Conservation (phyloP, 2,329 filamentous ascomycete genomes). For the Cylindrodendrum hubeiense region DNA sequence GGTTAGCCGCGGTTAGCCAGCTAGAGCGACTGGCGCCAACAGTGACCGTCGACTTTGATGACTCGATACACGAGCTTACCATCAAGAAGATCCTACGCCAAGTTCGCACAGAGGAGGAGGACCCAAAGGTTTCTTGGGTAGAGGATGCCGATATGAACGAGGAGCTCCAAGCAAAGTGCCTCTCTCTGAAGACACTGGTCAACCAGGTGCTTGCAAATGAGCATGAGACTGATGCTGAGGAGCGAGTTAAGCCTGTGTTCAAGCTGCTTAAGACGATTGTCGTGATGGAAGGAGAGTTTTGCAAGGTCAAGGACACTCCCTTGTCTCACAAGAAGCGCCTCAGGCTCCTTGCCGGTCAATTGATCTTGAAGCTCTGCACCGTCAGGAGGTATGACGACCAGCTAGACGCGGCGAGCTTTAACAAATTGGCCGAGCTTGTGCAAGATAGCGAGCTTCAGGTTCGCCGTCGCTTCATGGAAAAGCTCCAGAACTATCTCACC, state of each 20-base stretch:
- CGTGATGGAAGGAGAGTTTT: constrained; percentile 81
- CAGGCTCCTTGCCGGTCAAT: constrained; percentile 83
- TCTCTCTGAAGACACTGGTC: constrained; percentile 86
- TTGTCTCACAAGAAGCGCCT: constrained; percentile 83
- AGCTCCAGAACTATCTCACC: constrained; percentile 91
- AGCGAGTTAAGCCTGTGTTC: constrained; percentile 77
- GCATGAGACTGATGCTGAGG: constrained; percentile 65
- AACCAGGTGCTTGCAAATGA: constrained; percentile 80
- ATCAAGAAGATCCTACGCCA: constrained; percentile 80
- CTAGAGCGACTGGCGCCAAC: constrained; percentile 81
- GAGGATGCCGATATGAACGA: constrained; percentile 78
- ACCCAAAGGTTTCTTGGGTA: constrained; percentile 74
- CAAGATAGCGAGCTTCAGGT: constrained; percentile 84
- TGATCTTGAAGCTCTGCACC: constrained; percentile 86
- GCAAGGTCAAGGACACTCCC: constrained; percentile 81
- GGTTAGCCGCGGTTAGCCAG: constrained; percentile 78
- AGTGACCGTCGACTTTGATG: constrained; percentile 78
- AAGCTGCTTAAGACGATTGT: constrained; percentile 84
- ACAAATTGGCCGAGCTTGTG: constrained; percentile 81
- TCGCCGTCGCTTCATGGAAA: constrained; percentile 82
- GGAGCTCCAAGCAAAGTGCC: constrained; percentile 85
- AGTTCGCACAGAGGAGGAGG: constrained; percentile 72
- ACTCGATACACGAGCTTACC: constrained; percentile 83
- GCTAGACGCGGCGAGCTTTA: constrained; percentile 80
- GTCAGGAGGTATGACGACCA: constrained; percentile 81